phyloP scores from a whole-genome alignment of 495 filamentous ascomycete genomes.

The Penicillium turbatum region DNA sequence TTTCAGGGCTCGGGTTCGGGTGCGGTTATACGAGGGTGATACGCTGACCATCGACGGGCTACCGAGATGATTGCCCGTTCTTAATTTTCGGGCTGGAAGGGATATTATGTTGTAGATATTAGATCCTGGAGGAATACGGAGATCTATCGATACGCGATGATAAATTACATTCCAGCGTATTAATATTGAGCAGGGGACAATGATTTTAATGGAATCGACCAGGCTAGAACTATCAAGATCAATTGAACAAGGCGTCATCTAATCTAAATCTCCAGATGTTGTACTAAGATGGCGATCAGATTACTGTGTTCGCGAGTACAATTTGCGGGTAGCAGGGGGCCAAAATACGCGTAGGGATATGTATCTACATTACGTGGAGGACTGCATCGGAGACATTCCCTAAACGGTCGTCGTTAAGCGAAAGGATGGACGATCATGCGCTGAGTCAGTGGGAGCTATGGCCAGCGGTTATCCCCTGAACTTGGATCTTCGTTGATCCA shows the following conservation, averaged over 20 bases:
- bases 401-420: constrained; percentile 16
- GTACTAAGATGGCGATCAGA: constrained; percentile 2
- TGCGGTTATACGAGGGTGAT: background rate
- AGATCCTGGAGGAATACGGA: constrained; percentile 1
- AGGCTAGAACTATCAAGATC: background rate
- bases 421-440: constrained; percentile 11
- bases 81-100: background rate
- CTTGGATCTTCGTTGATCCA: constrained; percentile 15
- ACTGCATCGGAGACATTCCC: constrained; percentile 21
- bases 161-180: too few species aligned
- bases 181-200: too few species aligned
- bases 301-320: background rate
- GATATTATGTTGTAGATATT: background rate
- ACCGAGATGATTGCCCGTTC: background rate
- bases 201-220: background rate
- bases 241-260: background rate
- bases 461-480: constrained; percentile 25
- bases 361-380: background rate
- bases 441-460: constrained; percentile 25
- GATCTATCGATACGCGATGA: background rate
- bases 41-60: background rate
- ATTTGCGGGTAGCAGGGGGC: background rate
- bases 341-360: background rate
- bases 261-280: constrained; percentile 3
- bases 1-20: background rate